These are phyloP conservation scores for Neurospora sp. DNA, from an alignment of 495 filamentous ascomycete species.

Conservation along the genomic window DNA sequence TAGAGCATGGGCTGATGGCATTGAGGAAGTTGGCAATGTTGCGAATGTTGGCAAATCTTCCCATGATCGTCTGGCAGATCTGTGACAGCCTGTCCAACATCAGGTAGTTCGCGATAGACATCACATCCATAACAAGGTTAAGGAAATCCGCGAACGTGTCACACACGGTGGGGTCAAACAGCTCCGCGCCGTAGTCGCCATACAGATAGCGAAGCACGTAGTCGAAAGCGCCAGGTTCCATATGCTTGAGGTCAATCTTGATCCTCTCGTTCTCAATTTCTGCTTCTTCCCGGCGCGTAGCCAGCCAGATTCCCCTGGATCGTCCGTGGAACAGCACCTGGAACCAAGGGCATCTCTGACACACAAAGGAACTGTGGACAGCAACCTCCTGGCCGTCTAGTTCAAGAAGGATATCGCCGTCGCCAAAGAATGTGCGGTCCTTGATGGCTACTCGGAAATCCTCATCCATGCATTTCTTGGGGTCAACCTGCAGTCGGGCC, in stretches of 20 bases:
- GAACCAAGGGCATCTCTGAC: slow-evolving; percentile 87
- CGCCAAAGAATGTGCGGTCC: slow-evolving; percentile 58
- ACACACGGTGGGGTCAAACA: slow-evolving; percentile 69
- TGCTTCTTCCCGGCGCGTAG: slow-evolving; percentile 43
- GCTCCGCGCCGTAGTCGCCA: slow-evolving; percentile 64
- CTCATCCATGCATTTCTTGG: slow-evolving; percentile 48
- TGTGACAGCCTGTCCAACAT: slow-evolving; percentile 89
- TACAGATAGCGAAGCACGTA: slow-evolving; percentile 79
- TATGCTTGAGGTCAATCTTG: slow-evolving; percentile 74
- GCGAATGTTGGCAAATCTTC: slow-evolving; percentile 77
- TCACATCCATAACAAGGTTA: slow-evolving; percentile 83
- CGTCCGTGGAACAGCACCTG: slow-evolving; percentile 78
- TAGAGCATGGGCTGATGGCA: slow-evolving; percentile 67
- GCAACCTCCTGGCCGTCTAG: slow-evolving; percentile 54
- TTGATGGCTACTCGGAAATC: slow-evolving; percentile 60
- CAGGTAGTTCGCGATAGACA: slow-evolving; percentile 82
- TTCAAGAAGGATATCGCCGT: slow-evolving; percentile 67
- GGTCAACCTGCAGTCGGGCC: slow-evolving; percentile 59
- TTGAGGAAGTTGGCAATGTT: slow-evolving; percentile 82
- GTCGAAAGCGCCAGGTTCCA: slow-evolving; percentile 58
- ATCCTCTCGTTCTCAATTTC: slow-evolving; percentile 36
- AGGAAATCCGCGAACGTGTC: slow-evolving; percentile 71
- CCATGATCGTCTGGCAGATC: slow-evolving; percentile 79
- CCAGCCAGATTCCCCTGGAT: slow-evolving; percentile 73
- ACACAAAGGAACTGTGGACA: slow-evolving; percentile 69